A percentile compares a stretch with the other conserved stretches of the same genome.
phyloP scores from a whole-genome alignment of 352 stramenopile genomes.

The Pythium brachiatum region DNA sequence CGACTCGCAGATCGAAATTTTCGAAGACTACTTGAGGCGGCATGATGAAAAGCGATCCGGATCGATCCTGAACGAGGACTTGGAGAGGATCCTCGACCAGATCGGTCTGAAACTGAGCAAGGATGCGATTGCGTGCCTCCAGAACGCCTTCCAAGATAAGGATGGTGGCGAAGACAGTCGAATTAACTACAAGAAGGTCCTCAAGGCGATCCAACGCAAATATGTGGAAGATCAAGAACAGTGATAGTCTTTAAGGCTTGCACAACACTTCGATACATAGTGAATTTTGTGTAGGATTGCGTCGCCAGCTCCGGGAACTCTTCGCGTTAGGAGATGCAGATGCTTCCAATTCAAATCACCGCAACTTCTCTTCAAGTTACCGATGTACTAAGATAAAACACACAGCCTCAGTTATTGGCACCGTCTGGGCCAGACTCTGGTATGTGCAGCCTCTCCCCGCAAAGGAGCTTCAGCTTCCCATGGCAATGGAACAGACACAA shows the following conservation, averaged over 20 bases:
- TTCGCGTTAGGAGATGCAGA: no score
- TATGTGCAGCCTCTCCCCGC: no score
- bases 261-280: no score
- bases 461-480: no score
- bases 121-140: conserved; percentile 37
- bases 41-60: conserved; percentile 33
- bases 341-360: no score
- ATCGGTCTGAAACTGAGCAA: conserved; percentile 50
- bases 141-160: conserved; percentile 28
- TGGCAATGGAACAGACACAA: no score
- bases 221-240: conserved; percentile 19
- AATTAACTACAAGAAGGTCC: conserved; percentile 17
- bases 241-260: not conserved
- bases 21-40: conserved; percentile 50
- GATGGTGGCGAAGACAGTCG: not conserved
- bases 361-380: no score
- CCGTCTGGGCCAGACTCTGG: no score
- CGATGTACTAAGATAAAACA: no score
- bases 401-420: no score
- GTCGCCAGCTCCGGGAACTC: no score
- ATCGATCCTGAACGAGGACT: conserved; percentile 32
- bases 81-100: conserved; percentile 47
- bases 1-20: conserved; percentile 55
- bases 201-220: conserved; percentile 11
- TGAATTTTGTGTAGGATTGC: no score